Percentiles rank a stretch among this genome's conserved stretches.
Evolutionary conservation across 1,284 basidiomycete species (phyloP).

Genomic region (Malassezia sp.): DNA sequence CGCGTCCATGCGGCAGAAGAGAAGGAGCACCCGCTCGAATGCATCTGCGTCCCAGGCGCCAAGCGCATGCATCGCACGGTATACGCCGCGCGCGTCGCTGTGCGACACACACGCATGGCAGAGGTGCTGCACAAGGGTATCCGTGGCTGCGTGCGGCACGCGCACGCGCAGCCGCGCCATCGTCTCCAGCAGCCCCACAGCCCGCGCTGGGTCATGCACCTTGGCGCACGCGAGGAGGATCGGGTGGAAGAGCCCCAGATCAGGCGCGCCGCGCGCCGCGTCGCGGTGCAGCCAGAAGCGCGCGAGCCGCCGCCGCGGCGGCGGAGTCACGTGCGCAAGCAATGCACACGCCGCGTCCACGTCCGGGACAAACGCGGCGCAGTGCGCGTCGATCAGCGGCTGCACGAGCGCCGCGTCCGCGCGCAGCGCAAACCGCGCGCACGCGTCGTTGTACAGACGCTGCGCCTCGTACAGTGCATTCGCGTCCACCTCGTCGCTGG

Average conservation of each 20-base stretch:
- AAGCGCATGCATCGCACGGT: constrained; percentile 12
- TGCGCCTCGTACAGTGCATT: constrained; percentile 27
- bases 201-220: constrained; percentile 17
- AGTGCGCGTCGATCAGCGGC: constrained; percentile 28
- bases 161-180: constrained; percentile 13
- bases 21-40: constrained; percentile 1
- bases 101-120: constrained; percentile 18
- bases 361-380: constrained; percentile 27
- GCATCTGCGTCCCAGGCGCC: neutral
- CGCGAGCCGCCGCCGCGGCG: neutral
- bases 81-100: constrained; percentile 21
- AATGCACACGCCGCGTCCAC: constrained; percentile 22
- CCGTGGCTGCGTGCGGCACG: constrained; percentile 11
- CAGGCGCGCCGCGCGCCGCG: neutral
- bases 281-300: no score
- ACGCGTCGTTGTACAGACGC: constrained; percentile 23
- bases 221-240: constrained; percentile 25
- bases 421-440: constrained; percentile 1
- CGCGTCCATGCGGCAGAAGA: constrained; percentile 2
- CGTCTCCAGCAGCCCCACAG: constrained; percentile 14
- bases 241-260: constrained; percentile 15
- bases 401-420: constrained; percentile 22
- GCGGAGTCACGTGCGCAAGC: constrained; percentile 17
- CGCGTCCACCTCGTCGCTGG: neutral
- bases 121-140: constrained; percentile 14